Evolutionary conservation across 2,329 filamentous ascomycete genomes (phyloP).

Genomic region (Acephala macrosclerotiorum): DNA sequence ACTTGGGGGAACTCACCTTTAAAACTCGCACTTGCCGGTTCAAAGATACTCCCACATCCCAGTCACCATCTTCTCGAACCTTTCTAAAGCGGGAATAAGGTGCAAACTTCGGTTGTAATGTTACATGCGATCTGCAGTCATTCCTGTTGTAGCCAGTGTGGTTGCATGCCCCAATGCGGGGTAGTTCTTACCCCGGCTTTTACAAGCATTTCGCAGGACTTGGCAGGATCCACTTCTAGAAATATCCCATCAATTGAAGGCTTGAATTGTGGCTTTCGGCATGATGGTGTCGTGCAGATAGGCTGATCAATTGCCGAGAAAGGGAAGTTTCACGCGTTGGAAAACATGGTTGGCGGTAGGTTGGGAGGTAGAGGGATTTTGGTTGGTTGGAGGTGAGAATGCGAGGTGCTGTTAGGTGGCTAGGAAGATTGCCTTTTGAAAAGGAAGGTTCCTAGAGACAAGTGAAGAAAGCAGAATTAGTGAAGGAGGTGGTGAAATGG

Average conservation of each 20-base stretch:
- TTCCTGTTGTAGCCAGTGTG: background rate
- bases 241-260: slow-evolving; percentile 2
- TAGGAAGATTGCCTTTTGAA: too few species aligned
- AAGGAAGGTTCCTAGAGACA: too few species aligned
- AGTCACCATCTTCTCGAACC: background rate
- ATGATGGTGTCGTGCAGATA: background rate
- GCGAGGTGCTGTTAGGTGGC: too few species aligned
- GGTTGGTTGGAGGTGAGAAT: too few species aligned
- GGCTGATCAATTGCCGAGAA: background rate
- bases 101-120: background rate
- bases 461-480: too few species aligned
- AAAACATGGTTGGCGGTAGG: background rate
- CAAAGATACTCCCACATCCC: slow-evolving; percentile 7
- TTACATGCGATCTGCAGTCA: slow-evolving; percentile 8
- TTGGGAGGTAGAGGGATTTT: background rate
- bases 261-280: background rate
- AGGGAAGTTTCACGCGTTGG: background rate
- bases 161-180: background rate
- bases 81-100: background rate
- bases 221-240: background rate
- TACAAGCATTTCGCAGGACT: background rate
- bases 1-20: background rate
- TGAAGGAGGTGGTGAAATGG: too few species aligned
- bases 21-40: background rate
- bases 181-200: slow-evolving; percentile 9